A percentile compares a stretch with the other conserved stretches of the same genome.
Evolutionary conservation across 805 yeast species (phyloP).

Genomic region (Candida railenensis): DNA sequence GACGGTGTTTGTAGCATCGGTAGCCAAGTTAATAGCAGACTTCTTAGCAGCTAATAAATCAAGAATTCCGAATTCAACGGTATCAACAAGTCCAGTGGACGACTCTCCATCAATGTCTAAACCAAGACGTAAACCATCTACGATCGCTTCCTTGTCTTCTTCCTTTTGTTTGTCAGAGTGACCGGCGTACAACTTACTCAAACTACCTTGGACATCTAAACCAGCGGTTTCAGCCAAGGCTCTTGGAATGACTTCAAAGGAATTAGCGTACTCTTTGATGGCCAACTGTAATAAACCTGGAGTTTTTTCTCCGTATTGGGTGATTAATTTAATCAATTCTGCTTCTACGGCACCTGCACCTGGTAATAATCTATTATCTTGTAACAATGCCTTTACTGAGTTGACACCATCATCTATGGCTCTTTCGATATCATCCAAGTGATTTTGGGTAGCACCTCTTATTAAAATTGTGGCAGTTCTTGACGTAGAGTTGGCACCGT

Average conservation of each 20-base stretch:
- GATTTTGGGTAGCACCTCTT: conserved; percentile 95
- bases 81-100: conserved; percentile 65
- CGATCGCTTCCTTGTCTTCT: conserved; percentile 24
- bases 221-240: conserved; percentile 94
- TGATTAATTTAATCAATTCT: conserved; percentile 76
- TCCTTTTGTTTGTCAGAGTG: conserved; percentile 49
- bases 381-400: conserved; percentile 84
- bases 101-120: conserved; percentile 69
- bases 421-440: conserved; percentile 91
- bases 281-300: conserved; percentile 93
- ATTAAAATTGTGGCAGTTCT: conserved; percentile 87
- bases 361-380: conserved; percentile 75
- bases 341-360: conserved; percentile 97
- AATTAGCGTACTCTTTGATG: conserved; percentile 88
- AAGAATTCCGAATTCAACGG: conserved; percentile 64
- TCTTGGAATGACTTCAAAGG: conserved; percentile 92
- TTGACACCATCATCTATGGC: conserved; percentile 97
- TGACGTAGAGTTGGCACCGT: conserved; percentile 46
- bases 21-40: conserved; percentile 88
- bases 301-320: conserved; percentile 86
- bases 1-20: conserved; percentile 91
- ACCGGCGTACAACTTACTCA: conserved; percentile 86
- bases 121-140: conserved; percentile 59
- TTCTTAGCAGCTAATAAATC: conserved; percentile 80
- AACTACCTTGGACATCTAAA: conserved; percentile 82